Evolutionary conservation across 441 rosid species (phyloP).

Genomic region (Gossypium schwendimanii): DNA sequence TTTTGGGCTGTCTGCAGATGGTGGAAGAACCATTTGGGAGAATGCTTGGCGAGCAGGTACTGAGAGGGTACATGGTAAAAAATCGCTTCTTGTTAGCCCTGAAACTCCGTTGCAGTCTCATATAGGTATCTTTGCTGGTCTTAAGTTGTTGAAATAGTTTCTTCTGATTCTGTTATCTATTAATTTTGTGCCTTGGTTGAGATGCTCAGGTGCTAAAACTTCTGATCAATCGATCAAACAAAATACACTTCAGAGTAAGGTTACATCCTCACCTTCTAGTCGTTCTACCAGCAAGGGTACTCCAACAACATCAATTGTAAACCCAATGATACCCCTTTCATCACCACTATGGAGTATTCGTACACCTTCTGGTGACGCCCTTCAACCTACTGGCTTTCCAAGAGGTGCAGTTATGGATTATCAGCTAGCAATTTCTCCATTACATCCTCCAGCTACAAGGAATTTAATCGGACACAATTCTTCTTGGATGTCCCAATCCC

Average conservation of each 20-base stretch:
- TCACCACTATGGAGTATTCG: slow-evolving; percentile 87
- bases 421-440: slow-evolving; percentile 58
- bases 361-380: slow-evolving; percentile 46
- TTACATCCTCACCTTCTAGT: slow-evolving; percentile 41
- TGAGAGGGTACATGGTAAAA: slow-evolving; percentile 59
- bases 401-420: slow-evolving; percentile 58
- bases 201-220: slow-evolving; percentile 36
- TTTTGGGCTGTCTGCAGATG: slow-evolving; percentile 45
- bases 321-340: slow-evolving; percentile 63
- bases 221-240: slow-evolving; percentile 52
- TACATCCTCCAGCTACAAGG: slow-evolving; percentile 54
- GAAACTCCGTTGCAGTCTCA: slow-evolving; percentile 70
- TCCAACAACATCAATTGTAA: slow-evolving; percentile 38
- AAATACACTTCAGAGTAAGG: slow-evolving; percentile 42
- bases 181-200: slow-evolving; percentile 16
- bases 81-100: slow-evolving; percentile 35
- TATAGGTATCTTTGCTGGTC: slow-evolving; percentile 41
- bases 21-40: slow-evolving; percentile 84
- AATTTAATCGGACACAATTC: slow-evolving; percentile 56
- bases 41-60: slow-evolving; percentile 64
- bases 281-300: slow-evolving; percentile 51
- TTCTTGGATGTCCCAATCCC: slow-evolving; percentile 74
- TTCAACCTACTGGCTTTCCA: slow-evolving; percentile 54
- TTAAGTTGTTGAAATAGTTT: not conserved
- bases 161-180: slow-evolving; percentile 1